Evolutionary conservation across 495 filamentous ascomycete species (phyloP), one percentile per base, ranked within the genome.

Genomic region (Xylaria acuta): DNA sequence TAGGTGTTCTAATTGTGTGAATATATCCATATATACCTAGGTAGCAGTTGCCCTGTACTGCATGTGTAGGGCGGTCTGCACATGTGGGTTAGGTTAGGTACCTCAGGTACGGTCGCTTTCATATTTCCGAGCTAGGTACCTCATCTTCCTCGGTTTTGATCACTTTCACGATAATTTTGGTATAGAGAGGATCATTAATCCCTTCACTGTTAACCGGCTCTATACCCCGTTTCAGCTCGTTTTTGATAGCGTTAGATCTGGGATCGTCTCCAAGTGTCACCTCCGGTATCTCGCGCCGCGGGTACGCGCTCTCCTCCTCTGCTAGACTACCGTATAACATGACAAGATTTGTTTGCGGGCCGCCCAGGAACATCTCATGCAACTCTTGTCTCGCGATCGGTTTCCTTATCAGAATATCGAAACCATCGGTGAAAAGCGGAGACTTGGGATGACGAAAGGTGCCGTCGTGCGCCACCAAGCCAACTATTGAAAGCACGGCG

Each of bases 281-380:
- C 4, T 22, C 34, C 34, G 2, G 18, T 58, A 30, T 34, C 58
- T n/a, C 1, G 25, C 34, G 58, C 34, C 58, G 58, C 18, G 58
- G 58, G 32, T 60, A 60, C 20, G 16, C 58, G 34, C 58, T 60
- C 58, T 60, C 40, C 34, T 60, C 32, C 58, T 60, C 58, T 27
- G 32, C 40, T 8, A 60, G 58, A 34, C 58, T 22, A n/a, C 58
- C 34, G 16, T 38, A 60, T 22, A 60, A 38, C 32, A 60, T 60
- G 58, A 60, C n/a, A 22, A 60, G 8, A 40, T 60, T 60, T 40
- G 58, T 60, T n/a, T 60, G 14, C 9, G 58, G 34, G 58, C 58
- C 58, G 20, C 58, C 58, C 32, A 60, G 32, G 34, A 60, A 60
- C 32, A 40, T 38, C 9, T 60, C 58, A 18, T 60, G n/a, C 14